phyloP scores from a whole-genome alignment of 2,329 filamentous ascomycete genomes.

The Pseudocercospora crystallina region DNA sequence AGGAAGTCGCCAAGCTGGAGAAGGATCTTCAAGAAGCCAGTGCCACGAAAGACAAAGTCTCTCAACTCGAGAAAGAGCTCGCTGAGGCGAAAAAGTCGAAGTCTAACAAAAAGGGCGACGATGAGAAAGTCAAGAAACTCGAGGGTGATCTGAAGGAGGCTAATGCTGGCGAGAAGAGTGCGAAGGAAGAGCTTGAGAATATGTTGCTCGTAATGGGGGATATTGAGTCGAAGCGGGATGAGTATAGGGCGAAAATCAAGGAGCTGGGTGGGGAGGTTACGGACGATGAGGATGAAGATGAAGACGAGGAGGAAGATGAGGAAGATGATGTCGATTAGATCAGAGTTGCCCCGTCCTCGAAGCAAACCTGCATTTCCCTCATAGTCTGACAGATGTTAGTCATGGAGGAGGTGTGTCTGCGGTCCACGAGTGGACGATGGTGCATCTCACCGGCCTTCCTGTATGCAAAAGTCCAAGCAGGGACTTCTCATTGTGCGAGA shows the following conservation, averaged over 20 bases:
- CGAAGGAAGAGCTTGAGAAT: conserved; percentile 26
- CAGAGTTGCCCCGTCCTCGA: too few relatives aligned
- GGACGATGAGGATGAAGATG: conserved; percentile 33
- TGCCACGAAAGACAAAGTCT: neutral
- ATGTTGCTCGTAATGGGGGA: conserved; percentile 49
- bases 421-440: too few relatives aligned
- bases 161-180: conserved; percentile 14
- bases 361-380: too few relatives aligned
- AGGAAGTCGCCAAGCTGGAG: conserved; percentile 17
- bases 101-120: conserved; percentile 4
- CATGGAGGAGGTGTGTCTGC: too few relatives aligned
- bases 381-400: too few relatives aligned
- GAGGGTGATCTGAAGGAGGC: conserved; percentile 20
- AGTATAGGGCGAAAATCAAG: conserved; percentile 31
- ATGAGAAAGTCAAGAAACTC: conserved; percentile 13
- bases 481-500: too few relatives aligned
- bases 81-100: conserved; percentile 1
- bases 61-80: conserved; percentile 11
- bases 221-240: conserved; percentile 45
- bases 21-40: conserved; percentile 10
- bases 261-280: conserved; percentile 33
- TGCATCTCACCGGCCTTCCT: too few relatives aligned
- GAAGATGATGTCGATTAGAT: conserved; percentile 25
- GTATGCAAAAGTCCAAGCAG: too few relatives aligned
- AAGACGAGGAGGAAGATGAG: conserved; percentile 30